Base-by-base conservation (phyloP, 306 rosid species). In the Ochetophila trinervis region DNA sequence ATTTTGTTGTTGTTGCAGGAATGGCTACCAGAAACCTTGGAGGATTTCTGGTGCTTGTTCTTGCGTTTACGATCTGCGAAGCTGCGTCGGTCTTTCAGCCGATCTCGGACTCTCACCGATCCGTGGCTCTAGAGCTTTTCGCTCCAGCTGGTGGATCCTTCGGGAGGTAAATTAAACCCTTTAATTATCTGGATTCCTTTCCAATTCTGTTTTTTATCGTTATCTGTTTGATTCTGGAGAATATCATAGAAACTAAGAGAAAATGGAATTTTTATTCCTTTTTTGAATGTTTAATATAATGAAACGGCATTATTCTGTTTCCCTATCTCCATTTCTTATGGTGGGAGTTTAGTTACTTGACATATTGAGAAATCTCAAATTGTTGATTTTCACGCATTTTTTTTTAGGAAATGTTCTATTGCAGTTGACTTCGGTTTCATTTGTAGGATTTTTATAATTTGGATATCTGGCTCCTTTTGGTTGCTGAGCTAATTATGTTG, bases 81-180 rank as follows among this genome's bases (percentile, higher is more conserved):
- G 87, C 96, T 56, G 86, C 85, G 0, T 67, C 68, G 49, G 66
- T 75, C 49, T 74, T 74, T 50, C 82, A 76, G 56, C 90, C 96
- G 68, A 86, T 93, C 88, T 81, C 94, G 3, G 85, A 87, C 63
- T 83, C 94, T 55, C 99, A 87, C 70, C 88, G 88, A 83, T 78
- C 91, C 49, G 90, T 94, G 19, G 97, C 94, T 44, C 36, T 82
- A 18, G 74, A 86, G 48, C 84, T 90, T 71, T 87, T 93, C 84
- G 27, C 77, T 8, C 74, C 88, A 23, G 3, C 56, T 51, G 62
- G 83, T 65, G 87, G 86, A 60, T 80, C 82, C 2, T 90, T 74
- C 51, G 76, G 80, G 1, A 93, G 99, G 99, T 93, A 50, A 68
- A 21, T 72, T 51, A 7, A 45, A 35, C 48, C 13, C 32, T 9